Evolutionary conservation across 2,329 filamentous ascomycete species (phyloP), one percentile per base, ranked within the genome.

Genomic region (Colletotrichum spinosum): DNA sequence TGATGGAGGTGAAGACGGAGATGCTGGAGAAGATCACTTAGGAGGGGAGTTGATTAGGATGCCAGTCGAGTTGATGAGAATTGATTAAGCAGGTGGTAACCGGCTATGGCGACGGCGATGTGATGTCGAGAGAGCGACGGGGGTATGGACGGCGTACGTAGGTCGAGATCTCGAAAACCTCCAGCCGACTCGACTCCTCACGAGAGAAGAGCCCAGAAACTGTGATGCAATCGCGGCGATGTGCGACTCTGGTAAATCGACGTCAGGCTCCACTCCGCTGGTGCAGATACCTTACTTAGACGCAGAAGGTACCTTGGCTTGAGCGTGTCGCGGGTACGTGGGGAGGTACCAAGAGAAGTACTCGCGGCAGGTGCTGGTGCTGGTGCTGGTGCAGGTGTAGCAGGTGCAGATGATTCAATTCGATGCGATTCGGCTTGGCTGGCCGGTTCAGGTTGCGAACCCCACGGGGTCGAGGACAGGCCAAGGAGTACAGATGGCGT

Each of bases 151-250:
- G 35, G 49, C 48, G 55, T 25, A 25, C 25, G 25, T 25, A 25
- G 25, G 25, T 25, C 25, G 25, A 25, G 25, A 25, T 1, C 25
- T 25, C 25, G 25, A 5, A 25, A 25, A 25, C 25, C 25, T 25
- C 25, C 25, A 25, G 25, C 1, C 25, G 25, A 25, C 25, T 25
- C 25, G 25, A 25, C 25, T 25, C 25, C 25, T 25, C 13, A 8
- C n/a, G 13, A 11, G 34, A 46, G 10, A 15, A 11, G n/a, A n/a
- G 44, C 17, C 44, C 9, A 46, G 35, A 42, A 58, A 58, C 17
- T 37, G 58, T 65, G 62, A 65, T 62, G 58, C 62, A 65, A 65
- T 62, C 51, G 13, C 8, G 49, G 62, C 62, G 41, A 56, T 15
- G 52, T 57, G 58, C 52, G 58, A 51, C 52, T 56, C 46, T 56